These are phyloP conservation scores for sweet orange (Citrus sinensis) DNA, from an alignment of 345 rosid species.

Conservation along the genomic window DVS_A1.0 CM039169.1:26913001-26913500, in stretches of 20 bases:
- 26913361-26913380: neutral
- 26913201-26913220: too few species aligned
- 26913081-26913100: slow-evolving; percentile 5
- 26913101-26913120: neutral
- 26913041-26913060: slow-evolving; percentile 81
- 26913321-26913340: neutral
- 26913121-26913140: neutral
- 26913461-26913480: too few species aligned
- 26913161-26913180: neutral
- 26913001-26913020: slow-evolving; percentile 72
- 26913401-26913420: neutral
- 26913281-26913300: neutral
- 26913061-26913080: slow-evolving; percentile 32
- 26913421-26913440: neutral
- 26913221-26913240: neutral
- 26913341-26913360: too few species aligned
- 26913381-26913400: neutral
- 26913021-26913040: slow-evolving; percentile 70
- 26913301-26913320: neutral
- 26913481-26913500: neutral
- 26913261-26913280: neutral
- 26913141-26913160: neutral
- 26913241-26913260: neutral
- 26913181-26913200: neutral
- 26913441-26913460: too few species aligned